Conservation (phyloP, 352 stramenopile species). For the Globisporangium paroecandrum region DNA sequence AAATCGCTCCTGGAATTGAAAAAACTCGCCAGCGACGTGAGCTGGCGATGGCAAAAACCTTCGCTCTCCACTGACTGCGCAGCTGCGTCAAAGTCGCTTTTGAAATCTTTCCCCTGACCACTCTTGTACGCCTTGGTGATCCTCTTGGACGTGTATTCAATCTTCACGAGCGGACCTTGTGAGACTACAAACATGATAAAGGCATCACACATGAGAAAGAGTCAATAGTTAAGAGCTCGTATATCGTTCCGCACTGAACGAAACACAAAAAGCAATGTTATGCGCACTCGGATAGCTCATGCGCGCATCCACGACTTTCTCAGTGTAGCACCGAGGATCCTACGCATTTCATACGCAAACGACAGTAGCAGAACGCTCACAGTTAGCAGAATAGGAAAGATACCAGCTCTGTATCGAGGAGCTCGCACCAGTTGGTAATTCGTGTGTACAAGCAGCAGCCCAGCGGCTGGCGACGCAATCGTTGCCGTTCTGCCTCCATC, state of each 20-base stretch:
- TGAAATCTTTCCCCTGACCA: slow-evolving; percentile 36
- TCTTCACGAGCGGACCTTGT: slow-evolving; percentile 34
- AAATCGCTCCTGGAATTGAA: slow-evolving; percentile 43
- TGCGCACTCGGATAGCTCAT: slow-evolving; percentile 42
- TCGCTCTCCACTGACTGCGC: slow-evolving; percentile 41
- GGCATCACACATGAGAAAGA: neutral
- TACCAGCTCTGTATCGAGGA: neutral
- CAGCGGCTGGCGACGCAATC: slow-evolving; percentile 36
- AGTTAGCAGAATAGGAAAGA: neutral
- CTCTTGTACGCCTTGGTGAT: slow-evolving; percentile 32
- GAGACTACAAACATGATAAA: slow-evolving; percentile 22
- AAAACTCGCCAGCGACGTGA: slow-evolving; percentile 37
- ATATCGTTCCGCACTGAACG: neutral
- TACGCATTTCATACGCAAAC: slow-evolving; percentile 10
- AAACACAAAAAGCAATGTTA: neutral
- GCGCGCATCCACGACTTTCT: slow-evolving; percentile 46
- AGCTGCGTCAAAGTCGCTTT: slow-evolving; percentile 41
- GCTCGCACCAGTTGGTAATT: slow-evolving; percentile 45
- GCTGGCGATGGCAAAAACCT: slow-evolving; percentile 49
- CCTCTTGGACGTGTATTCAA: slow-evolving; percentile 49
- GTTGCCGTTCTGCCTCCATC: slow-evolving; percentile 37
- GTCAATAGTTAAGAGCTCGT: neutral
- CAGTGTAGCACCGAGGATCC: slow-evolving; percentile 55
- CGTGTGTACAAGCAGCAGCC: slow-evolving; percentile 40
- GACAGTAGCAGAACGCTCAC: neutral